These are phyloP conservation scores for Epichloe aotearoae DNA, from an alignment of 2,329 filamentous ascomycete species.

Conservation along the genomic window DNA sequence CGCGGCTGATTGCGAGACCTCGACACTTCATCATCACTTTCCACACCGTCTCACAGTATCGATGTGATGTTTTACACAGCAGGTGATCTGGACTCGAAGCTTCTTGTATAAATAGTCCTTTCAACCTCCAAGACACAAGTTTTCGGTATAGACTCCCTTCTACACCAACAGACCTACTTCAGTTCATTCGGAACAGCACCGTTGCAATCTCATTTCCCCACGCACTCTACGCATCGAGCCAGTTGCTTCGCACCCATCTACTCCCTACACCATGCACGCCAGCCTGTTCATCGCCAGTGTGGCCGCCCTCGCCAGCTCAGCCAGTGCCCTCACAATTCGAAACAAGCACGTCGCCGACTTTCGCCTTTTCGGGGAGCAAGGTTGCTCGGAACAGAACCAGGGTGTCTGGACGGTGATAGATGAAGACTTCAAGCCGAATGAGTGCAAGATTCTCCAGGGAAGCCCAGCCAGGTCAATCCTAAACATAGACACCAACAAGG, in stretches of 20 bases:
- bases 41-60: no score
- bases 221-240: background rate
- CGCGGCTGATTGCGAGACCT: no score
- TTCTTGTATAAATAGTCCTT: no score
- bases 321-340: constrained; percentile 8
- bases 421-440: constrained; percentile 9
- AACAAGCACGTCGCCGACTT: constrained; percentile 15
- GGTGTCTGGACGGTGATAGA: constrained; percentile 16
- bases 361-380: constrained; percentile 10
- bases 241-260: no score
- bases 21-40: no score
- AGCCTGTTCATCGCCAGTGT: constrained; percentile 6
- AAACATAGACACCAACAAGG: constrained; percentile 7
- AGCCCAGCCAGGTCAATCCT: constrained; percentile 7
- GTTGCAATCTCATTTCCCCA: background rate
- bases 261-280: constrained; percentile 6
- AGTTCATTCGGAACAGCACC: background rate
- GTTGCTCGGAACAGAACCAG: constrained; percentile 10
- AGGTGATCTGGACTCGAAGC: no score
- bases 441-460: constrained; percentile 10
- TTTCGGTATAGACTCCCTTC: no score
- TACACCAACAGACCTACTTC: no score
- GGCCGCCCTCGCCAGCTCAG: constrained; percentile 6
- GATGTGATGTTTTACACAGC: no score
- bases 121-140: no score